Base-by-base conservation (phyloP, 345 rosid genomes). In the Conringia planisiliqua region DNA sequence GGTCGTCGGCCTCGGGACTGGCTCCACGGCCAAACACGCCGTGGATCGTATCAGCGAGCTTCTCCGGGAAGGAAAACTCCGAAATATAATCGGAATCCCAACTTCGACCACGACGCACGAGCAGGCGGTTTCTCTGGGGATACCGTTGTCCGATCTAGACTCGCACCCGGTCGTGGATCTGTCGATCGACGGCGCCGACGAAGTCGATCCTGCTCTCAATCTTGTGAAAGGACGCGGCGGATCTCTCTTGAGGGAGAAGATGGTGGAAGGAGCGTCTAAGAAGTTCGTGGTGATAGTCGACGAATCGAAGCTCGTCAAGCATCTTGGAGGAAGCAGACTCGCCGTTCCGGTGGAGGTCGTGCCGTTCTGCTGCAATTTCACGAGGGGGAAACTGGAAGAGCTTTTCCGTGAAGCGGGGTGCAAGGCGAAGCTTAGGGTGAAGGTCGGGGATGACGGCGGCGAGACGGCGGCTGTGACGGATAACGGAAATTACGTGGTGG, bases 101-200 rank as follows among this genome's bases (percentile, higher is more conserved):
- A 95, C 99, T 7, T 95, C 97, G 10, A 87, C 79, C 72, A 83
- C 66, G 47, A 92, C 97, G 61, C 96, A 88, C 29, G 81, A 81
- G 10, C 99, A 92, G 44, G 99, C 97, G 22, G 58, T 88, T 2
- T 90, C 99, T 7, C 79, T 90, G 0, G 97, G 91, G 0, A 95
- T 95, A 52, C 99, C 97, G 0, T 70, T 95, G 1, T 85, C 97
- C 35, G 96, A 89, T 77, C 91, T 95, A 39, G 92, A 92, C 39
- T 74, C 85, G 2, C 88, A 89, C 40, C 94, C 96, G 0, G 26
- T 60, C 68, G 74, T 95, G 56, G 97, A 95, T 79, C 82, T 95
- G 63, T 93, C 97, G 0, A 95, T 95, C 66, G 97, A 95, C 62
- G 99, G 99, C 27, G 99, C 99, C 12, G 99, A 95, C 29, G 98